Evolutionary conservation across 495 filamentous ascomycete genomes (phyloP), one percentile per base, ranked within the genome.

Genomic region (Penicillium alfredii): DNA sequence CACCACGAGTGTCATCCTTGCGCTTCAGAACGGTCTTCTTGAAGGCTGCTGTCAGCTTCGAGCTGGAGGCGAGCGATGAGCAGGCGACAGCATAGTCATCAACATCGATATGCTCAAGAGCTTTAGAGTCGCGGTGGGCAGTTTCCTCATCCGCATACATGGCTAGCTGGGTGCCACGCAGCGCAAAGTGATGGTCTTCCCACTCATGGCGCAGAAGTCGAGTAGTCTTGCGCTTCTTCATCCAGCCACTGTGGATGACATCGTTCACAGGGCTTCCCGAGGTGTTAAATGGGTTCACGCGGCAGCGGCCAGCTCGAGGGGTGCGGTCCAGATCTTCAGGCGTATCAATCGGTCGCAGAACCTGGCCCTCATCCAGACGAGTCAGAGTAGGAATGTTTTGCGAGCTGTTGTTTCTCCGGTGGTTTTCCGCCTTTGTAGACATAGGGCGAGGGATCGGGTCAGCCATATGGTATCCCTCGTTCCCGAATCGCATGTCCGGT

Each of bases 51-150:
- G 81, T 81, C 44, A 96, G 68, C 63, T 94, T 94, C 30, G 75
- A 82, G 40, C 66, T 80, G 3, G 77, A 75, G 0, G 80, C 77
- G 0, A 83, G 55, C 3, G 79, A 81, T 1, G 84, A 87, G 69
- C 90, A 96, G 0, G 88, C 88, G 22, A 98, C 87, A 21, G 86
- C 82, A 62, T 94, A 97, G 58, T 95, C 86, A 51, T 96, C 90
- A 22, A 98, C 83, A 59, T 98, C 86, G 42, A 98, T 86, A 49
- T 77, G 81, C 51, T 94, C 86, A 16, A 89, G 73, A 3, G 83
- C 82, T 4, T 51, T 47, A 0, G 58, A 63, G 14, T 54, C 22
- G 21, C 67, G 65, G 40, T 70, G 61, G 27, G 72, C 42, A 38
- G 64, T 59, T 32, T 61, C 56, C 23, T 74, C 77, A 49, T 90